Percentiles rank a stretch among this genome's conserved stretches.
These are phyloP conservation scores for Glaciozyma martinii DNA, from an alignment of 768 basidiomycete species.

Conservation along the genomic window DNA sequence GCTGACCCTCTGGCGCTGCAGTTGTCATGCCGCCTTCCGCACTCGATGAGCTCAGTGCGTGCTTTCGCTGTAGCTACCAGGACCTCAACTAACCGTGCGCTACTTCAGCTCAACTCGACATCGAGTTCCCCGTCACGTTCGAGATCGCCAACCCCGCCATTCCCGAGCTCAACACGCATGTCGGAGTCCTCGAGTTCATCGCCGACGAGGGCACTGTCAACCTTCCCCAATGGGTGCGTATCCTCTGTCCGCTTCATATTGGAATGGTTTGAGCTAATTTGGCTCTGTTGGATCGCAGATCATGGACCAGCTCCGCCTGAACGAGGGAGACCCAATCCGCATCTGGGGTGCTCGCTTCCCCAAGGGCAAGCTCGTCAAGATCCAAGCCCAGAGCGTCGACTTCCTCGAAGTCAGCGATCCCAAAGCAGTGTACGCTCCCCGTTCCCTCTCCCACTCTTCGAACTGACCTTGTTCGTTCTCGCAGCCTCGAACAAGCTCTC, in stretches of 20 bases:
- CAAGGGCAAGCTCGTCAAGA: slow-evolving; percentile 91
- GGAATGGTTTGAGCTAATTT: no score
- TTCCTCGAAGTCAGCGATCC: slow-evolving; percentile 96
- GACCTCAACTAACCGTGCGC: background rate
- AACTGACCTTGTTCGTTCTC: background rate
- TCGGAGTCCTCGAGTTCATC: slow-evolving; percentile 97
- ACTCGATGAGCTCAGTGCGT: slow-evolving; percentile 65
- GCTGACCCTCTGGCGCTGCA: slow-evolving; percentile 37
- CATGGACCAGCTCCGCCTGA: slow-evolving; percentile 91
- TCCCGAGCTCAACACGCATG: slow-evolving; percentile 74
- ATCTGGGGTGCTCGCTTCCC: slow-evolving; percentile 77
- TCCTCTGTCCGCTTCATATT: no score
- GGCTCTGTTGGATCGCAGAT: no score
- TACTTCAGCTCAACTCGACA: slow-evolving; percentile 58
- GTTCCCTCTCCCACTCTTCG: background rate
- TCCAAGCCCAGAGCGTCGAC: slow-evolving; percentile 89
- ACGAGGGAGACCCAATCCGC: slow-evolving; percentile 90
- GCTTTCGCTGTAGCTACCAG: background rate
- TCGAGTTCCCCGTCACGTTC: slow-evolving; percentile 92
- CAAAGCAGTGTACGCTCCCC: slow-evolving; percentile 76
- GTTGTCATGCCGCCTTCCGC: slow-evolving; percentile 98
- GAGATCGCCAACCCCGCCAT: slow-evolving; percentile 80
- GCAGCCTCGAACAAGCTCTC: slow-evolving; percentile 84
- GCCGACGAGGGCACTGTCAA: slow-evolving; percentile 93
- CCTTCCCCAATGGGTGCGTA: slow-evolving; percentile 75